Conservation (phyloP, 1,139 yeast genomes). For the Hansenula sp. region DNA sequence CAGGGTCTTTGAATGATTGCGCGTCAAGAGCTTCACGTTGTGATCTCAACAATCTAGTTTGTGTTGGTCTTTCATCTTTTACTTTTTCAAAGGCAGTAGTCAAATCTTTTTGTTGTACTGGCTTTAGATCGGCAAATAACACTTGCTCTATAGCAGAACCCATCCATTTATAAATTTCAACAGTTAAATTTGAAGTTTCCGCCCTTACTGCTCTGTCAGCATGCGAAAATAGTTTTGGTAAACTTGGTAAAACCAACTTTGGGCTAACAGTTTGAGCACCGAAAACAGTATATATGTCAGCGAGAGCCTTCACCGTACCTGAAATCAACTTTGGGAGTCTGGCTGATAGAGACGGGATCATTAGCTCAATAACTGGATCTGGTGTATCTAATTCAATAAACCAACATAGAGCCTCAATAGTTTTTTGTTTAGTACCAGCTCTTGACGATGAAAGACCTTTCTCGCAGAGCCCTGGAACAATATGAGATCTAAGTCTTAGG, state of each 20-base stretch:
- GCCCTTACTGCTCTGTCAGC: conserved; percentile 86
- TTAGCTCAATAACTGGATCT: conserved; percentile 61
- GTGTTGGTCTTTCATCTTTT: conserved; percentile 43
- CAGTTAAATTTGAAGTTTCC: conserved; percentile 68
- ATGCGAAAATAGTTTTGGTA: conserved; percentile 75
- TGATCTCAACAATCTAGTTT: conserved; percentile 50
- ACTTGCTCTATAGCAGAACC: conserved; percentile 60
- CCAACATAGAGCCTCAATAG: conserved; percentile 58
- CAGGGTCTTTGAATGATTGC: conserved; percentile 17
- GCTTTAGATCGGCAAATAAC: conserved; percentile 72
- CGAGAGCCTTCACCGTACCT: conserved; percentile 56
- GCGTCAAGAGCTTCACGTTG: conserved; percentile 39
- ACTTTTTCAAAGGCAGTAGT: conserved; percentile 61
- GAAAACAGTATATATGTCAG: conserved; percentile 54
- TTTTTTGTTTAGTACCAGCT: conserved; percentile 65
- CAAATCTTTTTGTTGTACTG: conserved; percentile 88
- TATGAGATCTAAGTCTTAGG: conserved; percentile 34
- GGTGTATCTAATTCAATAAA: conserved; percentile 67
- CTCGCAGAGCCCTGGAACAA: conserved; percentile 65
- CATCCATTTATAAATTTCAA: conserved; percentile 74
- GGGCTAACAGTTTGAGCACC: conserved; percentile 73
- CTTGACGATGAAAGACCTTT: conserved; percentile 71
- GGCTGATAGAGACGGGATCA: conserved; percentile 59
- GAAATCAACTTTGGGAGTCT: conserved; percentile 78
- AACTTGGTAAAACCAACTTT: conserved; percentile 49